Evolutionary conservation across 2,329 filamentous ascomycete species (phyloP), one percentile per base, ranked within the genome.

Genomic region (Colletotrichum liriopes): DNA sequence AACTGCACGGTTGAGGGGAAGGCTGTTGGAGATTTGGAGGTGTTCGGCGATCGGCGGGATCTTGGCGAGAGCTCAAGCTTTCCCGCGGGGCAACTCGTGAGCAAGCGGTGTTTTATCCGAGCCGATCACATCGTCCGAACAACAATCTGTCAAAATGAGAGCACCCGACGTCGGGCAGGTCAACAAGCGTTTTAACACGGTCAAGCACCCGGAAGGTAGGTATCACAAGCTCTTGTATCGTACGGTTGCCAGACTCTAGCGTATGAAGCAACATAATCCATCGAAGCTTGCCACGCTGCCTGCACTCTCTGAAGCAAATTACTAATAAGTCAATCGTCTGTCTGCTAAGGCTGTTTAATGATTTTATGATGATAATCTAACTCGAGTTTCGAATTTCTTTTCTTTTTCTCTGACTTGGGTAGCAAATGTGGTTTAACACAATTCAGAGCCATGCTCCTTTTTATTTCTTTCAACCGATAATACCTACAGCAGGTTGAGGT

Each of bases 1-100:
- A 51, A 43, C 45, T 54, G 47, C 35, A 43, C 12, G 23, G 35
- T 29, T 52, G 45, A n/a, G 60, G 60, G 43, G 45, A 29, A 29
- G 20, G 9, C 18, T 35, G n/a, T 37, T 37, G 43, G 32, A 29
- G 4, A 47, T 49, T 61, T 37, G 45, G 32, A 51, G 12, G 59
- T 26, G 18, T 39, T 47, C 41, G 32, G n/a, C 26, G 16, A 32
- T 29, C 18, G 23, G 39, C 26, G 39, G 12, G 45, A 60, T 60
- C 18, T n/a, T 41, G 56, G 56, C 37, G 39, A 59, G 41, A 47
- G 20, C 18, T 60, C 41, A 45, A 14, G 41, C 39, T n/a, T 32
- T 32, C 58, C 11, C 58, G 41, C 39, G 39, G 56, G 12, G 26
- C 41, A 23, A 20, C 23, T 60, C 41, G 26, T 14, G 5, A n/a